phyloP scores from a whole-genome alignment of 73 alveolate species.

The Blepharisma japonicum region DNA sequence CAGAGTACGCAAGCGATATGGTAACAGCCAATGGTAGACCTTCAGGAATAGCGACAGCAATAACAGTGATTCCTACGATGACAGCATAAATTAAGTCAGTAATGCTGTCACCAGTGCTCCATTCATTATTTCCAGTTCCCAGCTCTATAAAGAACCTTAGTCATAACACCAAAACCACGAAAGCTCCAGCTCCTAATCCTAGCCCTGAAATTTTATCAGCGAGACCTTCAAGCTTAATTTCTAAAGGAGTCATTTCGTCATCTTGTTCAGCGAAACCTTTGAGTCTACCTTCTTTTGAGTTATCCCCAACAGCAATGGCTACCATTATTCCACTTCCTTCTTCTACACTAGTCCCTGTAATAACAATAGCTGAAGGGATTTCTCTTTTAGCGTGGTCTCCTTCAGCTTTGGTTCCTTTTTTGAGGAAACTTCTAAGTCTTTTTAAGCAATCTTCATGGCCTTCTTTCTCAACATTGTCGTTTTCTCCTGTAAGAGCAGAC shows the following conservation, averaged over 20 bases:
- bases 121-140: conserved; percentile 40
- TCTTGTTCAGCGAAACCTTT: conserved; percentile 66
- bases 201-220: background rate
- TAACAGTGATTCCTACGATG: conserved; percentile 61
- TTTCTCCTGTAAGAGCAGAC: conserved; percentile 91
- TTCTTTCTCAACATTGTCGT: conserved; percentile 67
- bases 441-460: conserved; percentile 43
- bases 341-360: conserved; percentile 62
- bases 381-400: conserved; percentile 37
- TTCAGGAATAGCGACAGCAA: conserved; percentile 79
- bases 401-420: conserved; percentile 14
- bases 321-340: conserved; percentile 68
- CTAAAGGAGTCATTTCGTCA: conserved; percentile 38
- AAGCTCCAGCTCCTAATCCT: background rate
- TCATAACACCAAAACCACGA: background rate
- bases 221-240: background rate
- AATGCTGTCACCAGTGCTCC: conserved; percentile 43
- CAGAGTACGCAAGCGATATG: conserved; percentile 63
- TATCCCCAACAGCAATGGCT: conserved; percentile 63
- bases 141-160: conserved; percentile 1
- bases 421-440: conserved; percentile 41
- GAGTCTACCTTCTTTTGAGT: conserved; percentile 60
- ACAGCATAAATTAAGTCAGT: conserved; percentile 48
- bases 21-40: conserved; percentile 76
- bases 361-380: conserved; percentile 60